Percentiles rank a stretch among this genome's conserved stretches.
phyloP scores from a whole-genome alignment of 129 eudicot genomes.

The Chrysanthemum makinoi region DNA sequence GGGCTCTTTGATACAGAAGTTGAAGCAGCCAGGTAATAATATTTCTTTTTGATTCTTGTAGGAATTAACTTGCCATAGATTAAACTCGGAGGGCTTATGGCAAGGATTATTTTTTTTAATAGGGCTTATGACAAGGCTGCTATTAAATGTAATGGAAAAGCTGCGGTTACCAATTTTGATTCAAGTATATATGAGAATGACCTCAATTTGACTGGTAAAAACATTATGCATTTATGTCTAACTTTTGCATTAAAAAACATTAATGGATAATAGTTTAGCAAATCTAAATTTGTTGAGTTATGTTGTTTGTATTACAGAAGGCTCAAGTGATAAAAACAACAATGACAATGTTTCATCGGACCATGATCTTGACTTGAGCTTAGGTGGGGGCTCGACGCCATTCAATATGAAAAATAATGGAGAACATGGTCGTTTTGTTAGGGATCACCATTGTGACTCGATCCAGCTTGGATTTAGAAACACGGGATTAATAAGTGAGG shows the following conservation, averaged over 20 bases:
- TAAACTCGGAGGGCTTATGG: constrained; percentile 18
- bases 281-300: neutral
- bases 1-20: constrained; percentile 98
- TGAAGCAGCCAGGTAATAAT: constrained; percentile 89
- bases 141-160: constrained; percentile 87
- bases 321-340: constrained; percentile 31
- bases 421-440: constrained; percentile 31
- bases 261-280: neutral
- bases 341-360: constrained; percentile 28
- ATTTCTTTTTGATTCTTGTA: constrained; percentile 17
- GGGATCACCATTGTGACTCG: constrained; percentile 26
- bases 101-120: constrained; percentile 18
- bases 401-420: constrained; percentile 23
- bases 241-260: too few species aligned
- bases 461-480: constrained; percentile 23
- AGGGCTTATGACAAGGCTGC: constrained; percentile 97
- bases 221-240: neutral
- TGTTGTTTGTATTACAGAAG: constrained; percentile 31
- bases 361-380: constrained; percentile 77
- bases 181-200: constrained; percentile 74
- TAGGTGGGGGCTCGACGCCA: constrained; percentile 43
- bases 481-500: constrained; percentile 24
- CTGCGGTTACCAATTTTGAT: constrained; percentile 90
- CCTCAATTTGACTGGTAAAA: constrained; percentile 51
- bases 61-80: constrained; percentile 1